Evolutionary conservation across 495 filamentous ascomycete genomes (phyloP), one percentile per base, ranked within the genome.

Genomic region (Talaromyces nanjingensis): DNA sequence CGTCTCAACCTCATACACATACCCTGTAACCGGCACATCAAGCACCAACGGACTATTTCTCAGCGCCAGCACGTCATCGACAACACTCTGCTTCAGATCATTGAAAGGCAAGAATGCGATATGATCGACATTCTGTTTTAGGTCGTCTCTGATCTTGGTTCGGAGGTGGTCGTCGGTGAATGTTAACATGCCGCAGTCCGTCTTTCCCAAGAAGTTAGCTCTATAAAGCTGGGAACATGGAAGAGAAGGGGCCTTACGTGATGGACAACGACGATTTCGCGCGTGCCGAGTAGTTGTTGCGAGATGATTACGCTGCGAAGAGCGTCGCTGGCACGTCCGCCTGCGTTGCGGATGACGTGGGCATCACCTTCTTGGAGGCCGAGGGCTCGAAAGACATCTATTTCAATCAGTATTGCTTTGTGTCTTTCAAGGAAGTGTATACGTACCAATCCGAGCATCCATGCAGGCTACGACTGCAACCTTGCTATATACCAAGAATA

Each of bases 261-360:
- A 74, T 96, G 93, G 63, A 96, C 76, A 22, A 96, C 67, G 29
- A 93, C 67, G 34, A 96, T 85, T 69, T 92, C 90, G 0, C 77
- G 79, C 0, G 91, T 96, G n/a, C 87, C 89, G 7, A 96, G 83
- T 4, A 93, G 78, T 72, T 96, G 91, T 78, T 96, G 79, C 4
- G 87, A 91, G 67, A 96, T 92, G 42, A 92, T 77, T 64, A 96
- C 80, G 39, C 84, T 88, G 60, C 91, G 86, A 1, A 93, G 77
- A 2, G 86, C 89, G 49, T 93, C 91, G 16, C 74, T 73, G 0
- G 83, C 87, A 14, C 78, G 84, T 6, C 79, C 91, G 12, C 91
- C 91, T 20, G 78, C 77, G 68, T 96, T 96, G 63, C 91, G 88
- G 66, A 96, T 91, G 22, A 96, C 83, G 72, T 93, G 90, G 5